These are phyloP conservation scores for Halteria grandinella DNA, from an alignment of 73 alveolate species.

Conservation along the genomic window DNA sequence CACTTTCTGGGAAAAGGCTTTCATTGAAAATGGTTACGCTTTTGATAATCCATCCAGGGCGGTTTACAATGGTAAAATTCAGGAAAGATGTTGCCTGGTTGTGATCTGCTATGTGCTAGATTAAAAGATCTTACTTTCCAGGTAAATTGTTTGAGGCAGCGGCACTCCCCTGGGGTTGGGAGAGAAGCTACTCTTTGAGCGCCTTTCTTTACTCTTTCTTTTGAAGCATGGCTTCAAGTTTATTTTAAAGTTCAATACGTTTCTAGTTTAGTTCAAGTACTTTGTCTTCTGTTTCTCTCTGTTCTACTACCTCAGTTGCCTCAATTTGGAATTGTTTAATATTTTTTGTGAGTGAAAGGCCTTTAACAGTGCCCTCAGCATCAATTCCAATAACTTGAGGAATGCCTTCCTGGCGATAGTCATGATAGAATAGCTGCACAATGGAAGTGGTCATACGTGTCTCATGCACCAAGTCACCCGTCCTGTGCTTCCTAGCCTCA, in stretches of 20 bases:
- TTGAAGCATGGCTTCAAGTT: background rate
- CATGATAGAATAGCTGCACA: slow-evolving; percentile 83
- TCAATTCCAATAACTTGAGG: slow-evolving; percentile 71
- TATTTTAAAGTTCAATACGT: slow-evolving; percentile 21
- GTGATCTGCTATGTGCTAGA: slow-evolving; percentile 9
- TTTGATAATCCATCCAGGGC: slow-evolving; percentile 81
- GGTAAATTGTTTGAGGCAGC: slow-evolving; percentile 67
- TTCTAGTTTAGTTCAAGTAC: slow-evolving; percentile 20
- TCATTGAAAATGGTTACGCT: slow-evolving; percentile 75
- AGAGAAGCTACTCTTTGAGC: no score
- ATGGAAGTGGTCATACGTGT: slow-evolving; percentile 61
- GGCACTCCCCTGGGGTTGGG: slow-evolving; percentile 46
- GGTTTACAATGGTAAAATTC: slow-evolving; percentile 68
- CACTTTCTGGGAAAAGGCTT: slow-evolving; percentile 81
- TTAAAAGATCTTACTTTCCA: slow-evolving; percentile 60
- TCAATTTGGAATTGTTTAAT: slow-evolving; percentile 4
- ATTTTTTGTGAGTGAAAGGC: slow-evolving; percentile 66
- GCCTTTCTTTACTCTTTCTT: background rate
- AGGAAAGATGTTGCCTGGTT: slow-evolving; percentile 59
- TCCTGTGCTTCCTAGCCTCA: slow-evolving; percentile 82
- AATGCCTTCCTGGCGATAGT: slow-evolving; percentile 82
- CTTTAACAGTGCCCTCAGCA: slow-evolving; percentile 69
- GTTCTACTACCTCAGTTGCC: slow-evolving; percentile 3
- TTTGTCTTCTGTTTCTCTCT: background rate
- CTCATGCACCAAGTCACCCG: slow-evolving; percentile 69